These are phyloP conservation scores for Epithele typhae DNA, from an alignment of 768 basidiomycete species.

Conservation along the genomic window DNA sequence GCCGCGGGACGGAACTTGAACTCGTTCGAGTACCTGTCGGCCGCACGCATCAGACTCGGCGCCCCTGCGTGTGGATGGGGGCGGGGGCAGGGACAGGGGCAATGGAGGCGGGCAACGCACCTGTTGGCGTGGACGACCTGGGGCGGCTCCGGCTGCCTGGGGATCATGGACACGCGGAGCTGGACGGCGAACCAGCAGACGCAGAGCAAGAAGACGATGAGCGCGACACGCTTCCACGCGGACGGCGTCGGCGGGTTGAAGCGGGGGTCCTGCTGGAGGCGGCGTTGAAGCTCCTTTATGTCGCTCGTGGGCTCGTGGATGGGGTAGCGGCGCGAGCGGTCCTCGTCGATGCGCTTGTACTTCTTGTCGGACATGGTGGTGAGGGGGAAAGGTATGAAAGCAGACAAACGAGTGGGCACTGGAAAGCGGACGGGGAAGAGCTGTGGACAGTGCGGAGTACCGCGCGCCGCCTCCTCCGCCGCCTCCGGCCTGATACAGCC, in stretches of 20 bases:
- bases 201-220: slow-evolving; percentile 38
- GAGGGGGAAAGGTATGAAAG: no score
- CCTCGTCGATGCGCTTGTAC: no score
- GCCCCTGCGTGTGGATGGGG: no score
- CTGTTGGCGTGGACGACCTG: slow-evolving; percentile 59
- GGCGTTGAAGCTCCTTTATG: slow-evolving; percentile 21
- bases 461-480: no score
- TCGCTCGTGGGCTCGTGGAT: slow-evolving; percentile 26
- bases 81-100: no score
- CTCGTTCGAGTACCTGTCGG: slow-evolving; percentile 72
- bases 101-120: slow-evolving; percentile 29
- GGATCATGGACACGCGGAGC: slow-evolving; percentile 13
- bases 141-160: slow-evolving; percentile 23
- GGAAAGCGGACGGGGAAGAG: no score
- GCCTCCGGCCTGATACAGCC: no score
- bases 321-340: no score
- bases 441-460: no score
- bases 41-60: no score
- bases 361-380: no score
- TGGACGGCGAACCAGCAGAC: slow-evolving; percentile 38
- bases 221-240: slow-evolving; percentile 44
- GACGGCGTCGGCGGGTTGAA: slow-evolving; percentile 50
- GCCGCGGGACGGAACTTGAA: slow-evolving; percentile 81
- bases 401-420: no score
- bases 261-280: slow-evolving; percentile 35